Conservation (phyloP, 768 basidiomycete species). For the Lentinus tigrinus region DNA sequence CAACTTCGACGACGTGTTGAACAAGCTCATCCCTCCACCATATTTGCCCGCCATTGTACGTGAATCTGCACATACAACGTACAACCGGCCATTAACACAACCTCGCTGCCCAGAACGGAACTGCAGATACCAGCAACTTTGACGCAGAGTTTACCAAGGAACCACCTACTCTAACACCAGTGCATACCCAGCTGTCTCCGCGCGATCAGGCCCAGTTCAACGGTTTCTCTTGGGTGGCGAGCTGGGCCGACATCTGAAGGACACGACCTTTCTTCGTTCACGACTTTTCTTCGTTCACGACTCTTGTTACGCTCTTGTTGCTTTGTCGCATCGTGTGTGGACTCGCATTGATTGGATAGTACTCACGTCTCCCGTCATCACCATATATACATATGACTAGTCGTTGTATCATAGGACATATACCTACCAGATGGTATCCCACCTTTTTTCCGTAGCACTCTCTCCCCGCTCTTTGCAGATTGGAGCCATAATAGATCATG, state of each 20-base stretch:
- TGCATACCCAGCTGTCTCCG: slow-evolving; percentile 87
- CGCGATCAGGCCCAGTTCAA: slow-evolving; percentile 95
- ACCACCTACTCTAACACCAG: slow-evolving; percentile 95
- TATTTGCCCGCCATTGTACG: slow-evolving; percentile 96
- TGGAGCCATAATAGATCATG: no score
- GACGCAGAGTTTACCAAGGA: slow-evolving; percentile 97
- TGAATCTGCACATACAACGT: neutral
- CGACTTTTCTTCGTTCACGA: no score
- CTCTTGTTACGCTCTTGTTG: slow-evolving; percentile 25
- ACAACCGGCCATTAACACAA: neutral
- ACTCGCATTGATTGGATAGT: no score
- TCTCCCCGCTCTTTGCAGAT: no score
- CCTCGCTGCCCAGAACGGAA: slow-evolving; percentile 57
- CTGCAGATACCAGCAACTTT: slow-evolving; percentile 89
- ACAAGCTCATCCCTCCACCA: slow-evolving; percentile 95
- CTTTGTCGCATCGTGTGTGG: slow-evolving; percentile 20
- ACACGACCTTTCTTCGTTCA: slow-evolving; percentile 12
- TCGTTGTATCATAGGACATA: no score
- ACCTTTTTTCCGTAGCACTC: no score
- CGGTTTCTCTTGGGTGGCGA: slow-evolving; percentile 87
- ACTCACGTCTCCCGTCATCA: no score
- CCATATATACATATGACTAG: no score
- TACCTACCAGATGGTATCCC: no score
- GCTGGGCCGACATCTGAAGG: slow-evolving; percentile 39
- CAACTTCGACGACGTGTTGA: slow-evolving; percentile 90